Percentiles rank a stretch among this genome's conserved stretches.
Conservation (phyloP, 1,284 basidiomycete species). For the Ganoderma lucidum region DNA sequence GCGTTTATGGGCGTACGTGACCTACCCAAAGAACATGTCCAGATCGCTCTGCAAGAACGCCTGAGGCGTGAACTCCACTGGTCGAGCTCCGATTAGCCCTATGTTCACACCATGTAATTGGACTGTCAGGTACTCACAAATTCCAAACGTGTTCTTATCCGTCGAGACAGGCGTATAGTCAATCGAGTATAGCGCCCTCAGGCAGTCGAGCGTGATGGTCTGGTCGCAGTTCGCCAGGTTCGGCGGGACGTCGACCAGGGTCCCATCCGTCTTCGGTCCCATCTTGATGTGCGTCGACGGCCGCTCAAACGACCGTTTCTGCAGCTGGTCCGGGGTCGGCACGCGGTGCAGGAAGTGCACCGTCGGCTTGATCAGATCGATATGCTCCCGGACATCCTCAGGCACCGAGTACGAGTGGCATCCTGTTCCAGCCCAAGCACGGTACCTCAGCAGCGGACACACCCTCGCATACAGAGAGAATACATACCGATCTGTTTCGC, state of each 20-base stretch:
- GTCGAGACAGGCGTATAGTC: constrained; percentile 55
- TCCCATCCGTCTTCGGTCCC: constrained; percentile 47
- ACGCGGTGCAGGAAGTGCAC: constrained; percentile 47
- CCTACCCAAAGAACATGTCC: constrained; percentile 51
- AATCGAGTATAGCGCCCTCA: constrained; percentile 61
- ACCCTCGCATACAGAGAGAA: too few relatives aligned
- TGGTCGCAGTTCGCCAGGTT: constrained; percentile 47
- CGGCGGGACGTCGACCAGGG: constrained; percentile 35
- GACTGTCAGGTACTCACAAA: constrained; percentile 42
- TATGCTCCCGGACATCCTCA: constrained; percentile 45
- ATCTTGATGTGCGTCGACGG: constrained; percentile 39
- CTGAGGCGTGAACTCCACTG: constrained; percentile 61
- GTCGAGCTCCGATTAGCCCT: not conserved
- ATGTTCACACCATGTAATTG: too few relatives aligned
- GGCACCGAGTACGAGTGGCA: constrained; percentile 53
- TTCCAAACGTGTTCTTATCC: constrained; percentile 58
- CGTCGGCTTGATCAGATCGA: constrained; percentile 56
- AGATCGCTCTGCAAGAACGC: constrained; percentile 54
- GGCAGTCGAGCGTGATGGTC: constrained; percentile 62
- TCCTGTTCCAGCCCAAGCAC: constrained; percentile 30
- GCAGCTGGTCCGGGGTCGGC: constrained; percentile 19
- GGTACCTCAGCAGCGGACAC: not conserved
- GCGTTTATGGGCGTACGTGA: constrained; percentile 8
- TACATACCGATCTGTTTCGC: constrained; percentile 48
- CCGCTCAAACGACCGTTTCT: constrained; percentile 31